Conservation (phyloP, 257 asterid species). For the Solanum gandarillasii region DNA sequence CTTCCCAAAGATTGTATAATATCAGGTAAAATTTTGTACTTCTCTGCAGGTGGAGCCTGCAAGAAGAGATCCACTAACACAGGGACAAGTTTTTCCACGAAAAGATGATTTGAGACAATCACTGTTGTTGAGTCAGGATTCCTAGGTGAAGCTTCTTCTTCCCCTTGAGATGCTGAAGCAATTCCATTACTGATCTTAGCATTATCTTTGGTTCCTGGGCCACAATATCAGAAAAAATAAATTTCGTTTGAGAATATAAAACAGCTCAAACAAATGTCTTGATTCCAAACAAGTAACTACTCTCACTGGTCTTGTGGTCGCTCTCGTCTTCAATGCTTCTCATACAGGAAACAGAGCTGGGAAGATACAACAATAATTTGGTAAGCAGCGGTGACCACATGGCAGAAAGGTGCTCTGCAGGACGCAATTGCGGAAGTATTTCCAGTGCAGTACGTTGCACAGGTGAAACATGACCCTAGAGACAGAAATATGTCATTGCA, state of each 20-base stretch:
- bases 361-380: constrained; percentile 65
- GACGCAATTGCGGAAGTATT: constrained; percentile 59
- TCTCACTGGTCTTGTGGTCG: constrained; percentile 8
- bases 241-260: not conserved
- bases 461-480: constrained; percentile 80
- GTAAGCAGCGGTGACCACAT: constrained; percentile 74
- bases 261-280: not conserved
- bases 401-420: constrained; percentile 66
- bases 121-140: constrained; percentile 19
- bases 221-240: not conserved
- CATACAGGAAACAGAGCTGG: constrained; percentile 49
- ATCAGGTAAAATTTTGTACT: constrained; percentile 48
- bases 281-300: not conserved
- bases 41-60: constrained; percentile 68
- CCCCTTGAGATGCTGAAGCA: constrained; percentile 25
- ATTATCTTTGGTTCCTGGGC: constrained; percentile 10
- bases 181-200: constrained; percentile 24
- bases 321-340: constrained; percentile 32
- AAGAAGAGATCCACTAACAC: constrained; percentile 64
- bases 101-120: constrained; percentile 29
- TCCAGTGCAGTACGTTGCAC: constrained; percentile 79
- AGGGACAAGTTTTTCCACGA: constrained; percentile 81
- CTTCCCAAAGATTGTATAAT: constrained; percentile 85
- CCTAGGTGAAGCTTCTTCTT: constrained; percentile 25
- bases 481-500: constrained; percentile 2